Evolutionary conservation across 768 basidiomycete genomes (phyloP).

Genomic region (Goffeauzyma gilvescens): DNA sequence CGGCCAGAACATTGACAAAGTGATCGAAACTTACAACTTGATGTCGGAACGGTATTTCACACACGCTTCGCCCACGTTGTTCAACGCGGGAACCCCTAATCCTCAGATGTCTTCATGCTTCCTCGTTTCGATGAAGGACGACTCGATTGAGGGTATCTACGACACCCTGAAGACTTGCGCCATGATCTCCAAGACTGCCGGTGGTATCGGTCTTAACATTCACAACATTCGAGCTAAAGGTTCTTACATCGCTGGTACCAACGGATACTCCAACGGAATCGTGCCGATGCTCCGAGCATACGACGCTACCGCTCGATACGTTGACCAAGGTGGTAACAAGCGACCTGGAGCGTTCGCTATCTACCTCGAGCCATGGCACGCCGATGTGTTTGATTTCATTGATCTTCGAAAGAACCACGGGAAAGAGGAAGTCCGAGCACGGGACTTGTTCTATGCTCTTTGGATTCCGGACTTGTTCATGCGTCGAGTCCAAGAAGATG

Average conservation of each 20-base stretch:
- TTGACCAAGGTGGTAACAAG: conserved; percentile 98
- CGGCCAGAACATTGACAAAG: conserved; percentile 67
- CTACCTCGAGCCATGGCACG: conserved; percentile 98
- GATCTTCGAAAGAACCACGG: conserved; percentile 98
- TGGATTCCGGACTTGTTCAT: conserved; percentile 99
- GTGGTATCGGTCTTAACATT: conserved; percentile 88
- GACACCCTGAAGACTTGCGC: conserved; percentile 96
- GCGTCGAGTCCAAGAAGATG: conserved; percentile 81
- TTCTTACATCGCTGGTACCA: conserved; percentile 96
- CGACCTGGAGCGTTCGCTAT: conserved; percentile 93
- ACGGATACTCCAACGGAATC: conserved; percentile 96
- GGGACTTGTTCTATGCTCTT: conserved; percentile 91
- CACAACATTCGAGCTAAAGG: conserved; percentile 84
- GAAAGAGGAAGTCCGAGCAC: conserved; percentile 88
- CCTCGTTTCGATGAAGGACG: conserved; percentile 94
- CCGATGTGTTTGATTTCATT: conserved; percentile 90
- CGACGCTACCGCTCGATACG: conserved; percentile 94
- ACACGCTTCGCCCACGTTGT: conserved; percentile 84
- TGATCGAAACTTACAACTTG: conserved; percentile 68
- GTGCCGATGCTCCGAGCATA: conserved; percentile 97
- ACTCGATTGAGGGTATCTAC: conserved; percentile 97
- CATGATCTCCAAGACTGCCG: conserved; percentile 98
- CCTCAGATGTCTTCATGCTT: conserved; percentile 92
- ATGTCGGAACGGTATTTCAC: conserved; percentile 99
- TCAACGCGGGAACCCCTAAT: conserved; percentile 91